These are phyloP conservation scores for Phytophthora niederhauseri DNA, from an alignment of 352 stramenopile species.

Conservation along the genomic window DNA sequence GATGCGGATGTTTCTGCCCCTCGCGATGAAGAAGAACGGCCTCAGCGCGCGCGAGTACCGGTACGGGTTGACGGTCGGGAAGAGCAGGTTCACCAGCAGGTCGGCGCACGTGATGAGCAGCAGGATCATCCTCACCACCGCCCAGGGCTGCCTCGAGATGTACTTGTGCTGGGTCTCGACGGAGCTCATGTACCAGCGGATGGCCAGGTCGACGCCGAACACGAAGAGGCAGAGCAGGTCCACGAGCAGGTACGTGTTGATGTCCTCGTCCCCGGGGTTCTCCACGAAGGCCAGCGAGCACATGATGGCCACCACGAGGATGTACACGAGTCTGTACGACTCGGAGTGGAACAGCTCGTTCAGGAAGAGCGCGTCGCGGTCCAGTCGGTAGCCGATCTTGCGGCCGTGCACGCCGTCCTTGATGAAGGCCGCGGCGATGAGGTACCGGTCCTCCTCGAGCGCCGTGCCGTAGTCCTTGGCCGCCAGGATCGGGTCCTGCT, in stretches of 20 bases:
- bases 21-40: slow-evolving; percentile 83
- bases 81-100: slow-evolving; percentile 50
- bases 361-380: slow-evolving; percentile 67
- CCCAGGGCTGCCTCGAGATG: slow-evolving; percentile 76
- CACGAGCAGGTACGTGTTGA: slow-evolving; percentile 62
- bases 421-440: slow-evolving; percentile 82
- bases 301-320: slow-evolving; percentile 66
- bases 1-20: slow-evolving; percentile 82
- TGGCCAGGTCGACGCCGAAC: slow-evolving; percentile 67
- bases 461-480: slow-evolving; percentile 37
- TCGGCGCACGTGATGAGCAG: slow-evolving; percentile 62
- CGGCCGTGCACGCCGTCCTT: slow-evolving; percentile 83
- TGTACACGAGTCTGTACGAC: slow-evolving; percentile 75
- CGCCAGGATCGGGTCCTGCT: slow-evolving; percentile 38
- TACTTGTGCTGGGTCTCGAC: slow-evolving; percentile 80
- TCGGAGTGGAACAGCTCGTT: slow-evolving; percentile 79
- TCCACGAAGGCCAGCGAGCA: slow-evolving; percentile 74
- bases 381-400: slow-evolving; percentile 83
- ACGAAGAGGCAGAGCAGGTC: slow-evolving; percentile 70
- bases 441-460: slow-evolving; percentile 68
- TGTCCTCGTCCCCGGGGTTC: slow-evolving; percentile 48
- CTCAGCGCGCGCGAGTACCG: slow-evolving; percentile 69
- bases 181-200: slow-evolving; percentile 88
- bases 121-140: slow-evolving; percentile 65
- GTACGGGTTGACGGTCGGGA: slow-evolving; percentile 62